Conservation (phyloP, 2,329 filamentous ascomycete species). For the Capronia americana region DNA sequence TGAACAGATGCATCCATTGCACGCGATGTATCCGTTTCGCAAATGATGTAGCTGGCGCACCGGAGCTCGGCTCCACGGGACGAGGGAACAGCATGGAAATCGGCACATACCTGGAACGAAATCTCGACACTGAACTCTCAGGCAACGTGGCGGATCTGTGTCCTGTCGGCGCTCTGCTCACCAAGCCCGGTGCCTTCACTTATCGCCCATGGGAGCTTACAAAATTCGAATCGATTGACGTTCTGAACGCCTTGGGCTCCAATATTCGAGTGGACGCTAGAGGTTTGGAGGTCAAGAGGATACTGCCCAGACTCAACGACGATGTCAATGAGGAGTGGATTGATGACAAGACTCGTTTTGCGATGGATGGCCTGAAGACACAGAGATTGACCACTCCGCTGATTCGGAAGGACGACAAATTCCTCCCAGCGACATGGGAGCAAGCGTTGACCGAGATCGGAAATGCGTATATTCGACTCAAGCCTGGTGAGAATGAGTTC, state of each 20-base stretch:
- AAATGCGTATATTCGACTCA: conserved; percentile 77
- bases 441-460: conserved; percentile 89
- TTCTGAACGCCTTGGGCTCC: conserved; percentile 88
- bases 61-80: conserved; percentile 91
- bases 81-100: conserved; percentile 98
- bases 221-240: conserved; percentile 94
- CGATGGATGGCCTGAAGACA: conserved; percentile 94
- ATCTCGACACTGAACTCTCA: conserved; percentile 91
- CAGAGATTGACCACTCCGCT: conserved; percentile 93
- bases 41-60: conserved; percentile 94
- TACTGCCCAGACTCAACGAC: conserved; percentile 91
- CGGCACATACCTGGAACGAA: conserved; percentile 94
- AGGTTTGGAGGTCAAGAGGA: conserved; percentile 93
- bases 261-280: conserved; percentile 93
- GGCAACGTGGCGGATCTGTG: conserved; percentile 98
- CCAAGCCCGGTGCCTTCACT: conserved; percentile 97
- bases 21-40: conserved; percentile 97
- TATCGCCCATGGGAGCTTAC: conserved; percentile 96
- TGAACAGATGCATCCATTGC: conserved; percentile 99
- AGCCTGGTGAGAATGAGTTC: conserved; percentile 90
- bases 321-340: conserved; percentile 99
- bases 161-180: conserved; percentile 93
- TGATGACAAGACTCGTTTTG: conserved; percentile 96
- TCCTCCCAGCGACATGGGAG: conserved; percentile 93
- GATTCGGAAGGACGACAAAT: conserved; percentile 85